Conservation (phyloP, 108 stramenopile species). For the Pseudonitzschia pungens region DNA sequence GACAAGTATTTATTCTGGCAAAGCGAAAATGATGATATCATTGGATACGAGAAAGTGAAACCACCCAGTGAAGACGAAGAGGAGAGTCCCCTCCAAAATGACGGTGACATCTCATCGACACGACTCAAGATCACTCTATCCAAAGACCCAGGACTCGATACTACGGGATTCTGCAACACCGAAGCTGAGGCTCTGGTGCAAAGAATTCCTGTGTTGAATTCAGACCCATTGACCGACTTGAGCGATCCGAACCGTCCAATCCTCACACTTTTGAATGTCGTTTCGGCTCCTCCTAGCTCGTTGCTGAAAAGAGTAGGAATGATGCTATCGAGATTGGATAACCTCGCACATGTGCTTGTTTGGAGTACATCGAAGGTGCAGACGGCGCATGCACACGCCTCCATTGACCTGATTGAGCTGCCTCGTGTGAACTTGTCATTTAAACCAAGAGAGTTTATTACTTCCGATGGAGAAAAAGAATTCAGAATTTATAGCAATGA, state of each 20-base stretch:
- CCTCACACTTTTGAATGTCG: slow-evolving; percentile 88
- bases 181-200: slow-evolving; percentile 81
- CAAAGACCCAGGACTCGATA: slow-evolving; percentile 73
- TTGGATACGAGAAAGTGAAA: slow-evolving; percentile 76
- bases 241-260: slow-evolving; percentile 63
- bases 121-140: slow-evolving; percentile 70
- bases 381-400: slow-evolving; percentile 64
- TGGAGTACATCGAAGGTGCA: slow-evolving; percentile 86
- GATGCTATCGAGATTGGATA: slow-evolving; percentile 91
- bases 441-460: slow-evolving; percentile 68
- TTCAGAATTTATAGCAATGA: slow-evolving; percentile 90
- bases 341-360: slow-evolving; percentile 91
- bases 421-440: slow-evolving; percentile 95
- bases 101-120: slow-evolving; percentile 57
- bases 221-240: slow-evolving; percentile 44
- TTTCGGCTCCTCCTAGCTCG: slow-evolving; percentile 81
- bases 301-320: slow-evolving; percentile 87
- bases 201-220: slow-evolving; percentile 62
- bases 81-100: slow-evolving; percentile 37
- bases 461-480: slow-evolving; percentile 67
- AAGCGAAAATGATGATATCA: slow-evolving; percentile 87
- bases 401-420: slow-evolving; percentile 92
- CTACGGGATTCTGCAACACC: slow-evolving; percentile 89
- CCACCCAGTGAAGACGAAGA: slow-evolving; percentile 52
- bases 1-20: slow-evolving; percentile 97